Base-by-base conservation (phyloP, 148 eudicot genomes). In the Nyssa sinensis region DNA sequence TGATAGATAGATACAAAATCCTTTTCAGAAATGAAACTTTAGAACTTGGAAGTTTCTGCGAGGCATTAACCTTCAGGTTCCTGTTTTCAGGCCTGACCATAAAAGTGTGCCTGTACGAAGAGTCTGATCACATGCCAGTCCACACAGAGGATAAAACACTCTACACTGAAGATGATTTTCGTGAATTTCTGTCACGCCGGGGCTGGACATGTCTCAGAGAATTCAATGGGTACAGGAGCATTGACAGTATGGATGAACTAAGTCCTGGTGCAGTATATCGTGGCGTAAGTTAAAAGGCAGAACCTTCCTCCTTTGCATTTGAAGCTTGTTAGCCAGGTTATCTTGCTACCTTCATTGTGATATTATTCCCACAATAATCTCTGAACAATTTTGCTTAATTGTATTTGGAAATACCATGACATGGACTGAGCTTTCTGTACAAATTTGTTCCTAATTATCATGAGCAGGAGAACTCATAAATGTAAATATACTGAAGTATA, bases 91-190 rank as follows among this genome's bases (percentile, higher is more conserved):
- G 97, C 5, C n/a, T 93, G 83, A 86, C 85, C 4, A 80, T 91
- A 41, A 89, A 93, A 70, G 76, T 93, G 41, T 88, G 87, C 77
- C 75, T 86, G 32, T 93, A 84, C 24, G 91, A 89, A 53, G 97
- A 88, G 58, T 64, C 89, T 0, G 88, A 86, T 74, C 83, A 71
- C 75, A 70, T 85, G 75, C 66, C 93, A 21, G 81, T 88, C 49
- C 93, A 84, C 71, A 82, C 93, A 0, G 93, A 88, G 85, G 97
- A 94, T 49, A 90, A 91, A 77, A 91, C 93, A 19, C 87, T 90
- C 55, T 90, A 90, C 82, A 81, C 85, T 0, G 95, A 88, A 69
- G 97, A 90, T 5, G 97, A 93, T 76, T 87, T 91, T 31, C 91
- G 87, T 31, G 93, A 91, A n/a, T 94, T 89, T 66, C 79, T 93